These are phyloP conservation scores for Thalassiosira exigua DNA, from an alignment of 352 stramenopile species.

Conservation along the genomic window DNA sequence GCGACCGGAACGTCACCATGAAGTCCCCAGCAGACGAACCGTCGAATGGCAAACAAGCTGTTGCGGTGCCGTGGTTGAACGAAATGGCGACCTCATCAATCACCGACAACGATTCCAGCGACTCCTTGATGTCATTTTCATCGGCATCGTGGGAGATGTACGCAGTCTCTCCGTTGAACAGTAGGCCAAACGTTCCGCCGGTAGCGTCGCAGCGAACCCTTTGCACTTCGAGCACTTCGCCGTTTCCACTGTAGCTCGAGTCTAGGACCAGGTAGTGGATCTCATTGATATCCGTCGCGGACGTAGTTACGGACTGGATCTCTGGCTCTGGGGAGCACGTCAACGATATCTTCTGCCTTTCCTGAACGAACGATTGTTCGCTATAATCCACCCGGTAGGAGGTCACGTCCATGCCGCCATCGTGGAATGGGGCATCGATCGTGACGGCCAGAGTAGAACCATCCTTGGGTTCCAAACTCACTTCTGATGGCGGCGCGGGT, in stretches of 20 bases:
- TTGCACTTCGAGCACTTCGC: conserved; percentile 87
- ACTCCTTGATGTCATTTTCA: conserved; percentile 85
- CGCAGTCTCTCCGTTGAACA: conserved; percentile 87
- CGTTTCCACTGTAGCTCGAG: conserved; percentile 84
- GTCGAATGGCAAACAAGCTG: conserved; percentile 86
- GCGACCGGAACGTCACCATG: conserved; percentile 89
- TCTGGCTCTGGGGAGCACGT: conserved; percentile 68
- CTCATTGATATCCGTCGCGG: conserved; percentile 85
- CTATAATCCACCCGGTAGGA: conserved; percentile 92
- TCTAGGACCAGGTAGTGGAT: conserved; percentile 88
- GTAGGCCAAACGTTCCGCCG: conserved; percentile 88
- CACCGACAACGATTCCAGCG: conserved; percentile 89
- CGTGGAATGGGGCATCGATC: conserved; percentile 86
- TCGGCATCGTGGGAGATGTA: conserved; percentile 89
- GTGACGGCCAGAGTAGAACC: conserved; percentile 88
- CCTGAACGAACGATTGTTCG: conserved; percentile 83
- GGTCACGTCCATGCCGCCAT: conserved; percentile 88
- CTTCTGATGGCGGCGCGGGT: conserved; percentile 76
- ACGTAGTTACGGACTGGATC: conserved; percentile 85
- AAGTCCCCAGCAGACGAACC: conserved; percentile 80
- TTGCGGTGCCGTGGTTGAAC: conserved; percentile 56
- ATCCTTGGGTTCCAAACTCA: conserved; percentile 88
- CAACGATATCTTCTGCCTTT: conserved; percentile 81
- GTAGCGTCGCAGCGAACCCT: conserved; percentile 91
- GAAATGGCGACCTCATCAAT: conserved; percentile 89